These are phyloP conservation scores for Epichloe amarillans DNA, from an alignment of 2,329 filamentous ascomycete genomes.

Conservation along the genomic window DNA sequence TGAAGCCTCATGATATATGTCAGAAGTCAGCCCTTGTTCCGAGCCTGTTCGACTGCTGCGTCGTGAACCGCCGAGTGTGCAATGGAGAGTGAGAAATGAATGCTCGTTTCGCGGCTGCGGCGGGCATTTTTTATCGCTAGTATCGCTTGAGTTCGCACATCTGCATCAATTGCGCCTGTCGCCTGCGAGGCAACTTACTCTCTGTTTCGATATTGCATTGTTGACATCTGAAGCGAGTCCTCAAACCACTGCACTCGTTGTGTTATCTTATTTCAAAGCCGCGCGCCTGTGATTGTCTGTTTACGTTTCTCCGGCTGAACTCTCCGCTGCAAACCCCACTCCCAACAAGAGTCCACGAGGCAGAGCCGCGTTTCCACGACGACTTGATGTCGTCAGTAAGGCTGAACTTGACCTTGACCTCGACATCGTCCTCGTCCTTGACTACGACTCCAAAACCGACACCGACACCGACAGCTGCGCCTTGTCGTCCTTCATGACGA, in stretches of 20 bases:
- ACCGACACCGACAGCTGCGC: neutral
- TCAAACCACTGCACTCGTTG: no score
- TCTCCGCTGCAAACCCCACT: no score
- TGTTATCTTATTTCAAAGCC: no score
- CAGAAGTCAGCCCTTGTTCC: no score
- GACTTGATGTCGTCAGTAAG: constrained; percentile 1
- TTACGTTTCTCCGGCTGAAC: no score
- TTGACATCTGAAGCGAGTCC: neutral
- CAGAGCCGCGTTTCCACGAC: neutral
- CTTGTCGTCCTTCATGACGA: neutral
- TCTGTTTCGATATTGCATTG: neutral
- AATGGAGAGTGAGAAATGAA: no score
- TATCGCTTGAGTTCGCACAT: neutral
- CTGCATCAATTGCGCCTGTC: neutral
- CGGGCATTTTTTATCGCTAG: neutral
- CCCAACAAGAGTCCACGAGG: neutral
- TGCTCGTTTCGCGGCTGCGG: no score
- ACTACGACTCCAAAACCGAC: neutral
- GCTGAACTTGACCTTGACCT: neutral
- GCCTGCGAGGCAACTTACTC: neutral
- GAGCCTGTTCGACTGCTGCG: no score
- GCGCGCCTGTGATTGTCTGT: no score
- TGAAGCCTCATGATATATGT: no score
- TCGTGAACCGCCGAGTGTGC: no score
- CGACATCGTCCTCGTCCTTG: neutral